A percentile compares a stretch with the other conserved stretches of the same genome.
Evolutionary conservation across 306 rosid species (phyloP).

Genomic region (Trichosanthes truncata): DNA sequence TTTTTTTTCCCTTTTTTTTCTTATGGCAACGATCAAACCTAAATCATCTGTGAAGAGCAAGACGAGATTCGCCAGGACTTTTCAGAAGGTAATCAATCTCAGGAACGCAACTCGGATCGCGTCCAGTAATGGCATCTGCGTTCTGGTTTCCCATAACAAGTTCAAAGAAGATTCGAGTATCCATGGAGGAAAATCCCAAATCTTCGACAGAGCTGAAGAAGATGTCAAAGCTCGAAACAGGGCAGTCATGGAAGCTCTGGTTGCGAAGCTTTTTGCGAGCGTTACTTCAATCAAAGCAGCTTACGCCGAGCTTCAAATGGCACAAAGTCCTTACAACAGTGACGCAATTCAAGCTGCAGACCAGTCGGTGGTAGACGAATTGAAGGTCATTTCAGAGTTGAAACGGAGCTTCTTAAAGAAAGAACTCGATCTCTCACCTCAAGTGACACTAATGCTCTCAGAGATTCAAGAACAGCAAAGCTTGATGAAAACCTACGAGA

Average conservation of each 20-base stretch:
- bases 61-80: slow-evolving; percentile 43
- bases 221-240: slow-evolving; percentile 33
- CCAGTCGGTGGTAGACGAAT: slow-evolving; percentile 73
- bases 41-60: slow-evolving; percentile 45
- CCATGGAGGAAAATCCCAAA: slow-evolving; percentile 15
- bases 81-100: slow-evolving; percentile 62
- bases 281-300: slow-evolving; percentile 90
- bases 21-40: slow-evolving; percentile 64
- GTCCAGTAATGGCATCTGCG: slow-evolving; percentile 72
- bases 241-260: slow-evolving; percentile 76
- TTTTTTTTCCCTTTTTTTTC: neutral
- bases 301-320: slow-evolving; percentile 92
- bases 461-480: slow-evolving; percentile 96
- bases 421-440: slow-evolving; percentile 82
- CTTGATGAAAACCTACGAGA: slow-evolving; percentile 74
- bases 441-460: slow-evolving; percentile 75
- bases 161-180: slow-evolving; percentile 36
- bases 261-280: slow-evolving; percentile 78
- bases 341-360: slow-evolving; percentile 71
- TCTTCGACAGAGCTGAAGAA: slow-evolving; percentile 15
- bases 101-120: slow-evolving; percentile 45
- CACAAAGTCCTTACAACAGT: slow-evolving; percentile 76
- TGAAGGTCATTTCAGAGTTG: slow-evolving; percentile 59
- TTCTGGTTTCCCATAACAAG: slow-evolving; percentile 38
- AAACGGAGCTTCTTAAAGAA: slow-evolving; percentile 56